These are phyloP conservation scores for Pleurotus eryngii DNA, from an alignment of 768 basidiomycete genomes.

Conservation along the genomic window DNA sequence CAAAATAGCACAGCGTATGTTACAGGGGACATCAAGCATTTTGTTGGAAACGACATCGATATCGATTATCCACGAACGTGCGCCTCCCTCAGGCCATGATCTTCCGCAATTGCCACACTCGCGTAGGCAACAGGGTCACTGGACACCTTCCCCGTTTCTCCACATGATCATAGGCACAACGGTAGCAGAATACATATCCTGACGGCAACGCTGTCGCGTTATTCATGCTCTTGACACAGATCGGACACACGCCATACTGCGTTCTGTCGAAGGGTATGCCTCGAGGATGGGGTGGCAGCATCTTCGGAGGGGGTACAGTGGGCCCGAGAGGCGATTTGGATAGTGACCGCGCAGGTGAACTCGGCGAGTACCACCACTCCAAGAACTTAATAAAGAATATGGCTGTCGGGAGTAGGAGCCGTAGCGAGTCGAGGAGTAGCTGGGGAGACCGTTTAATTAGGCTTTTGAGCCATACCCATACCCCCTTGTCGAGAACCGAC, in stretches of 20 bases:
- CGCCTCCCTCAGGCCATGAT: constrained; percentile 61
- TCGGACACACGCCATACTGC: constrained; percentile 79
- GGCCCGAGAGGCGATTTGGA: constrained; percentile 62
- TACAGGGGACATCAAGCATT: background rate
- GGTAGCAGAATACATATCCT: constrained; percentile 94
- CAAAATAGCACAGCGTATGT: constrained; percentile 10
- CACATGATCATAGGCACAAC: constrained; percentile 83
- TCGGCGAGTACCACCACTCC: constrained; percentile 99
- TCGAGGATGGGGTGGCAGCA: constrained; percentile 71
- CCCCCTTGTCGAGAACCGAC: constrained; percentile 23
- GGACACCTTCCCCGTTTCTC: constrained; percentile 80
- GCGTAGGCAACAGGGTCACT: constrained; percentile 75
- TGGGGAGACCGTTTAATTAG: constrained; percentile 54
- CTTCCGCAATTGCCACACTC: constrained; percentile 82
- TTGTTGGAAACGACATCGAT: constrained; percentile 17
- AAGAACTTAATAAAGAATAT: constrained; percentile 96
- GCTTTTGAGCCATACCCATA: constrained; percentile 41
- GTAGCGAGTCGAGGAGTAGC: constrained; percentile 71
- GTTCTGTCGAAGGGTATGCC: constrained; percentile 61
- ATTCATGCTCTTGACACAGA: constrained; percentile 68
- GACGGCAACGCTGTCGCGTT: constrained; percentile 91
- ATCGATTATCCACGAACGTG: constrained; percentile 43
- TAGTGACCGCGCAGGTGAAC: constrained; percentile 78
- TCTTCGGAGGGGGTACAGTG: constrained; percentile 71
- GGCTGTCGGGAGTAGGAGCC: constrained; percentile 76